Conservation (phyloP, 257 asterid species). For the Salvia rosmarinus region DNA sequence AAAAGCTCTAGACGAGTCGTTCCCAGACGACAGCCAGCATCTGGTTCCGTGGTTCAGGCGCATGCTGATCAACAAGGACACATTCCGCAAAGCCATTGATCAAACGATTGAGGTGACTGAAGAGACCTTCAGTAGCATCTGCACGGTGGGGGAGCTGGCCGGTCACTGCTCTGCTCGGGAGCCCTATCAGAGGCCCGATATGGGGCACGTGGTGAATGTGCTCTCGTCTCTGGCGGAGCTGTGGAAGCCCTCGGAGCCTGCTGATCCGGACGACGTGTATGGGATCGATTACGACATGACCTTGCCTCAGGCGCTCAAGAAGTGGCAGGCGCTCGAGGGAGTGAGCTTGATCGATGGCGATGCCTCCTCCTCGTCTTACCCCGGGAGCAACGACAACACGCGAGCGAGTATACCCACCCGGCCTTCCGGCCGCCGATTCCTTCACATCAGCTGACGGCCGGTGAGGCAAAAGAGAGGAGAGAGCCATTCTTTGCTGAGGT, state of each 20-base stretch:
- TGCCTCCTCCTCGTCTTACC: slow-evolving; percentile 43
- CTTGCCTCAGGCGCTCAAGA: slow-evolving; percentile 79
- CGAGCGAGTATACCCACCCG: slow-evolving; percentile 76
- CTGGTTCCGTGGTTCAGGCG: slow-evolving; percentile 86
- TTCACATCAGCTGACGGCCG: slow-evolving; percentile 75
- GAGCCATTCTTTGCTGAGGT: slow-evolving; percentile 21
- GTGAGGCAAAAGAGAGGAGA: slow-evolving; percentile 29
- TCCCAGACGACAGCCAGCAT: slow-evolving; percentile 70
- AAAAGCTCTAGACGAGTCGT: slow-evolving; percentile 61
- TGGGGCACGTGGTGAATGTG: slow-evolving; percentile 81
- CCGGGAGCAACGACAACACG: slow-evolving; percentile 68
- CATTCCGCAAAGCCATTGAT: slow-evolving; percentile 58
- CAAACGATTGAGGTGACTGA: slow-evolving; percentile 57
- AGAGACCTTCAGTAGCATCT: slow-evolving; percentile 62
- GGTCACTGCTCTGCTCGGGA: slow-evolving; percentile 84
- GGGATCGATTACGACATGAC: slow-evolving; percentile 83
- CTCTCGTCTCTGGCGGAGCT: slow-evolving; percentile 78
- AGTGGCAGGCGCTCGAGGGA: slow-evolving; percentile 88
- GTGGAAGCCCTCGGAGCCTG: slow-evolving; percentile 79
- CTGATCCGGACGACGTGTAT: slow-evolving; percentile 67
- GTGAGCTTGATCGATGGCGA: slow-evolving; percentile 59
- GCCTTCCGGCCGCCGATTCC: slow-evolving; percentile 75
- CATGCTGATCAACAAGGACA: slow-evolving; percentile 57
- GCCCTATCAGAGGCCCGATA: slow-evolving; percentile 82
- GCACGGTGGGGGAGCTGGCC: slow-evolving; percentile 75